Percentiles rank a stretch among this genome's conserved stretches.
Conservation (phyloP, 352 stramenopile species). For the Heterotrichella gracilis region DNA sequence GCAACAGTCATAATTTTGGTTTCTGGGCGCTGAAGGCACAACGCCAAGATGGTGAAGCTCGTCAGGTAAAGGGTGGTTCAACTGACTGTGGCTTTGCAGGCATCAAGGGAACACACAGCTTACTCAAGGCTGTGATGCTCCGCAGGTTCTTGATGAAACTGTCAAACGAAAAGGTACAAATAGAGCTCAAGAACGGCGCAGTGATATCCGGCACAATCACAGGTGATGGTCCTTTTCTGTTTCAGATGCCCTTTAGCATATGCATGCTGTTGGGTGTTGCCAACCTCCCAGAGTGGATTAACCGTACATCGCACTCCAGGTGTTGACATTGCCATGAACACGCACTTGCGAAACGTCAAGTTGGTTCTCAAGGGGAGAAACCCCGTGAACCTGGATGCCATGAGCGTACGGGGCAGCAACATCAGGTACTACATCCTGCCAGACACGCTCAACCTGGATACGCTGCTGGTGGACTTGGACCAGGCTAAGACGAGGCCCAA, state of each 20-base stretch:
- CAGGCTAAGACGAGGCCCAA: no score
- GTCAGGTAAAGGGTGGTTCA: no score
- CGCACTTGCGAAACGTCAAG: conserved; percentile 89
- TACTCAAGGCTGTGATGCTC: no score
- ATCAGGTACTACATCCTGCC: conserved; percentile 71
- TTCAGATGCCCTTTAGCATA: no score
- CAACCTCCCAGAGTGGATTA: no score
- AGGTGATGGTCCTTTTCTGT: conserved; percentile 26
- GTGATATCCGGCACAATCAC: conserved; percentile 85
- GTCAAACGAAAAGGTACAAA: conserved; percentile 88
- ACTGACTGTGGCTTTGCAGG: no score
- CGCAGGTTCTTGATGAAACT: conserved; percentile 79
- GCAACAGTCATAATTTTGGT: no score
- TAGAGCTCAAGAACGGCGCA: conserved; percentile 99
- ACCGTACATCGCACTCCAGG: no score
- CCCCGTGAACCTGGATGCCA: conserved; percentile 65
- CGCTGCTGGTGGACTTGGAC: conserved; percentile 87
- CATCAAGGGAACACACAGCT: no score
- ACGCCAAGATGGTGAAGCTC: no score
- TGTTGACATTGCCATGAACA: conserved; percentile 99
- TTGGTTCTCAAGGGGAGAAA: conserved; percentile 85
- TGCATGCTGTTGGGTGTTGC: no score
- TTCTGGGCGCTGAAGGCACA: no score
- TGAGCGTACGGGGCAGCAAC: conserved; percentile 88
- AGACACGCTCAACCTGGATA: conserved; percentile 81